phyloP scores from a whole-genome alignment of 23 red algal genomes.

The Gracilaria gracilis region DNA sequence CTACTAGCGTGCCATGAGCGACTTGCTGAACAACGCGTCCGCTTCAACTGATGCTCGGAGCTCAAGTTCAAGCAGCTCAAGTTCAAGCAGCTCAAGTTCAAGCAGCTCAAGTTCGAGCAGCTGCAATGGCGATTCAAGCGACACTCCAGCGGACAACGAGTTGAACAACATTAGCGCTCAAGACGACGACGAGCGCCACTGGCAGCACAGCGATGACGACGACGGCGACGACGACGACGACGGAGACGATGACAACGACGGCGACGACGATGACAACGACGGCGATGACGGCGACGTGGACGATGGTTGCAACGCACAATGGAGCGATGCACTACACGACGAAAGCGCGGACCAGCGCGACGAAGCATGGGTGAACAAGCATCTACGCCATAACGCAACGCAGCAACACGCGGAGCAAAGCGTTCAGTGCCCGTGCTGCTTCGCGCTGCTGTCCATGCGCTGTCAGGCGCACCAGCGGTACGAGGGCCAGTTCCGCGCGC shows the following conservation, averaged over 20 bases:
- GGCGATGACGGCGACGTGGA: slow-evolving; percentile 24
- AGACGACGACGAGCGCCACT: background rate
- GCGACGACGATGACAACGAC: background rate
- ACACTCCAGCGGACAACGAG: background rate
- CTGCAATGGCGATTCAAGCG: background rate
- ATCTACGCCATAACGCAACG: slow-evolving; percentile 40
- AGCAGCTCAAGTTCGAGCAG: too few species aligned
- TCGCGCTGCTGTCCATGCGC: slow-evolving; percentile 68
- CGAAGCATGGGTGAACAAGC: slow-evolving; percentile 72
- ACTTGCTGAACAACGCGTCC: background rate
- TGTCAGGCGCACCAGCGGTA: slow-evolving; percentile 76
- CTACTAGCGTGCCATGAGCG: background rate
- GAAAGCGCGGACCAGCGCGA: slow-evolving; percentile 75
- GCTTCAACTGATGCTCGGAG: background rate
- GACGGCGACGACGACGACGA: slow-evolving; percentile 29
- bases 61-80: background rate
- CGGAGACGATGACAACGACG: background rate
- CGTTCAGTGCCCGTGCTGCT: slow-evolving; percentile 79
- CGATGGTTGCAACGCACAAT: too few species aligned
- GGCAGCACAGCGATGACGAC: background rate
- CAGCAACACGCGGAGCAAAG: background rate
- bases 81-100: too few species aligned
- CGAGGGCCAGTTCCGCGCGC: slow-evolving; percentile 71
- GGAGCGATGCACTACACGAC: slow-evolving; percentile 77
- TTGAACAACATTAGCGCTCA: background rate